Evolutionary conservation across 2,329 filamentous ascomycete species (phyloP), one percentile per base, ranked within the genome.

Genomic region (Lojkania enalia): DNA sequence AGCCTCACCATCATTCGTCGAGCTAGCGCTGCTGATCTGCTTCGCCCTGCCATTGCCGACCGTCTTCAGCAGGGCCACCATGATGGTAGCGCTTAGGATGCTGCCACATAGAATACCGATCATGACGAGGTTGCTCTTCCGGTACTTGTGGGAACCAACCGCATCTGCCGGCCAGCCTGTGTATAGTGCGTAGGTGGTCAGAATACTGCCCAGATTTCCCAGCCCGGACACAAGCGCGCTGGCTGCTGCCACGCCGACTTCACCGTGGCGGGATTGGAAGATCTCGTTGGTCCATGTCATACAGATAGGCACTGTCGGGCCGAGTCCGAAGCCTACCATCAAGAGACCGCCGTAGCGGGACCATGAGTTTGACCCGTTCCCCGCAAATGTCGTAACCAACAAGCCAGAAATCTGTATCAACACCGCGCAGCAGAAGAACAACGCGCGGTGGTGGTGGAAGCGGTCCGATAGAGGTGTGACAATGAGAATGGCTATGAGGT

Each of bases 271-370:
- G 21, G 81, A 81, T 72, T 95, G 90, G 75, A 96, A 96, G 62
- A 95, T 86, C 71, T 95, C 88, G 51, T 84, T 88, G 21, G 88
- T 90, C 90, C 90, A 95, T 25, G 90, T 86, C 90, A 96, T 96
- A 68, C 88, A 92, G 61, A 92, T 92, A 9, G 90, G 90, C 1
- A 95, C 90, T 0, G 90, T 95, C 3, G 90, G 90, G 1, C 90
- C 90, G 2, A 96, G 83, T 0, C 90, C 90, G 61, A 95, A 95
- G 3, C 90, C 90, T 25, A 96, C 86, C 72, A 96, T 85, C 39
- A 96, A 74, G n/a, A 96, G 81, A 3, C 90, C 90, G 36, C 87
- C 88, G 64, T 96, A 96, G 31, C 90, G 83, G 2, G 88, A 85
- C 89, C 90, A 96, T 27, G 85, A 83, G 57, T 84, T 83, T 25